Evolutionary conservation across 768 basidiomycete genomes (phyloP), one percentile per base, ranked within the genome.

Genomic region (Rhodosporidiobolus sp.): DNA sequence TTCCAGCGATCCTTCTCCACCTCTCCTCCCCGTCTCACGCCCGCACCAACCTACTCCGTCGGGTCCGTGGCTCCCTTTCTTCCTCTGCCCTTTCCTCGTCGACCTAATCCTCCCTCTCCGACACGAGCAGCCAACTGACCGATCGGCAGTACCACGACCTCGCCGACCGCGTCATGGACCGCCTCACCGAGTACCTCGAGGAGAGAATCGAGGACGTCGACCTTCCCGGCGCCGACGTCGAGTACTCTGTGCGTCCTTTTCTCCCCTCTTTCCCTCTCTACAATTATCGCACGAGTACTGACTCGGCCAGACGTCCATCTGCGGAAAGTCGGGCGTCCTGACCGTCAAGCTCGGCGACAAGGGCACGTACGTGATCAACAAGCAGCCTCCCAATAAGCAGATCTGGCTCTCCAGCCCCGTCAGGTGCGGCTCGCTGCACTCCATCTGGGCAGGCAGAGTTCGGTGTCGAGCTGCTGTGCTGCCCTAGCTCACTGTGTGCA

Each of bases 351-450:
- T 94, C 24, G 92, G 88, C 43, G 52, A 83, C 8, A 72, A 88
- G 66, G 92, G 92, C 22, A 95, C 90, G 19, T 96, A 95, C 82
- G 94, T 95, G 38, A 89, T 96, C 82, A 96, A 96, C 82, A 96
- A 95, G 84, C 94, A 96, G 80, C 94, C 94, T 19, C 94, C 94
- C 11, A 96, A 96, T 80, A 92, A 92, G 82, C 94, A 96, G 79
- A 95, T 96, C 76, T 96, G 94, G 94, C 84, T 96, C 28, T 94
- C 92, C 8, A 92, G 90, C 16, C 94, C 94, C 0, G 80, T 87
- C 75, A 92, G 91, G 93, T 92, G 74, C 50, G 83, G 79, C 46
- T 53, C n/a, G 28, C 12, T 11, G 22, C 52, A 10, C 22, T n/a
- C 22, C n/a, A n/a, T n/a, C n/a, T n/a, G n/a, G n/a, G n/a, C n/a